Evolutionary conservation across 352 stramenopile species (phyloP).

Genomic region (Phytophthora melonis): DNA sequence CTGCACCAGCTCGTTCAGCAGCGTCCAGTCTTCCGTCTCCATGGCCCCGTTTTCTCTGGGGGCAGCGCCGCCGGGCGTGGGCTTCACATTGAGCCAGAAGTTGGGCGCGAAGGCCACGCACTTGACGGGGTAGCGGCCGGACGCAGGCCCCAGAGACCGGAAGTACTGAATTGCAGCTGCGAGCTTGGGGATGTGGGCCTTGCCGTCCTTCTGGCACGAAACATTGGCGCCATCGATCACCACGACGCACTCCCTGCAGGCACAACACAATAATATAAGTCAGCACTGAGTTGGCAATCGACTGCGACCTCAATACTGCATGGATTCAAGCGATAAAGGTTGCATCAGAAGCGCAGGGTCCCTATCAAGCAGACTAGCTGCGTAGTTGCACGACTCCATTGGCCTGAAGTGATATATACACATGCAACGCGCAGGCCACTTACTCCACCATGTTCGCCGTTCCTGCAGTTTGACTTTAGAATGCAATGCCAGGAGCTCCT

Average conservation of each 20-base stretch:
- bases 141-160: constrained; percentile 34
- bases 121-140: constrained; percentile 51
- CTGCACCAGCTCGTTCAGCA: constrained; percentile 66
- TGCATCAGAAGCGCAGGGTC: background rate
- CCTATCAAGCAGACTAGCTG: background rate
- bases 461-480: background rate
- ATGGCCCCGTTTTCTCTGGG: constrained; percentile 53
- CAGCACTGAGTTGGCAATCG: background rate
- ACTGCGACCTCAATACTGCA: constrained; percentile 14
- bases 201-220: constrained; percentile 67
- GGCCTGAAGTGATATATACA: background rate
- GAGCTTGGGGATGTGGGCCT: constrained; percentile 62
- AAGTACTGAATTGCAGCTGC: constrained; percentile 78
- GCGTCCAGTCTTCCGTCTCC: constrained; percentile 53
- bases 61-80: constrained; percentile 23
- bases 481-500: no score
- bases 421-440: background rate
- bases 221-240: constrained; percentile 86
- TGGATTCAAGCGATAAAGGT: background rate
- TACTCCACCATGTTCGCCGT: background rate
- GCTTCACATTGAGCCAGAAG: constrained; percentile 84
- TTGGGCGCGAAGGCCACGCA: constrained; percentile 84
- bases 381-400: background rate
- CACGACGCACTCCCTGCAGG: constrained; percentile 52
- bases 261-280: no score